Evolutionary conservation across 129 eudicot species (phyloP).

Genomic region (Flaveria robusta): DNA sequence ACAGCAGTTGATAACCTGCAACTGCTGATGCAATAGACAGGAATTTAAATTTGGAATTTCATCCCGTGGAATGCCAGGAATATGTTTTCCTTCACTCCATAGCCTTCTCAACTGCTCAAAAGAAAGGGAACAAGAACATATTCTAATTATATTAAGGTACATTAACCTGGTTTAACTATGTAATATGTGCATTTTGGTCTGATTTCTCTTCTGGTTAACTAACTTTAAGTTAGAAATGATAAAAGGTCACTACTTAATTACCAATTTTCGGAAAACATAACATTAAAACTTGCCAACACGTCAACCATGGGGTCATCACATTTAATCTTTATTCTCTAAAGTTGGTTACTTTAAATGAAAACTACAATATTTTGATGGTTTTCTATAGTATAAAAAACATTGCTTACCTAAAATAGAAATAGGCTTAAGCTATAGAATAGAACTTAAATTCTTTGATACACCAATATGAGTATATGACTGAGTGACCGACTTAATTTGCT

Average conservation of each 20-base stretch:
- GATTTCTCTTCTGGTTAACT: too few relatives aligned
- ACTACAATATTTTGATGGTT: background rate
- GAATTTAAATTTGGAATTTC: constrained; percentile 69
- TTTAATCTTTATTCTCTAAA: background rate
- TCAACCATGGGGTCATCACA: background rate
- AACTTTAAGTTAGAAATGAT: background rate
- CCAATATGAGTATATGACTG: too few relatives aligned
- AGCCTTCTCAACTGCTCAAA: constrained; percentile 78
- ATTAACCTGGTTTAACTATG: background rate
- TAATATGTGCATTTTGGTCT: too few relatives aligned
- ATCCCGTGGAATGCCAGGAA: constrained; percentile 83
- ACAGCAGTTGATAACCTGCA: constrained; percentile 93
- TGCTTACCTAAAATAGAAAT: too few relatives aligned
- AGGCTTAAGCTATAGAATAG: too few relatives aligned
- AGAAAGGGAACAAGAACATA: background rate
- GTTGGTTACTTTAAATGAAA: background rate
- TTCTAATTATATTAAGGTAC: background rate
- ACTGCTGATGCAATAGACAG: constrained; percentile 83
- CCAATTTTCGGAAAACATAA: background rate
- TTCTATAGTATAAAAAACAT: background rate
- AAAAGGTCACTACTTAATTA: background rate
- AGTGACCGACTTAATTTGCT: too few relatives aligned
- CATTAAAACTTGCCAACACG: background rate
- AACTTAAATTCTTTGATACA: too few relatives aligned
- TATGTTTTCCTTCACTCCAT: constrained; percentile 83